A percentile compares a stretch with the other conserved stretches of the same genome.
Conservation (phyloP, 306 rosid species). For the Geum urbanum region DNA sequence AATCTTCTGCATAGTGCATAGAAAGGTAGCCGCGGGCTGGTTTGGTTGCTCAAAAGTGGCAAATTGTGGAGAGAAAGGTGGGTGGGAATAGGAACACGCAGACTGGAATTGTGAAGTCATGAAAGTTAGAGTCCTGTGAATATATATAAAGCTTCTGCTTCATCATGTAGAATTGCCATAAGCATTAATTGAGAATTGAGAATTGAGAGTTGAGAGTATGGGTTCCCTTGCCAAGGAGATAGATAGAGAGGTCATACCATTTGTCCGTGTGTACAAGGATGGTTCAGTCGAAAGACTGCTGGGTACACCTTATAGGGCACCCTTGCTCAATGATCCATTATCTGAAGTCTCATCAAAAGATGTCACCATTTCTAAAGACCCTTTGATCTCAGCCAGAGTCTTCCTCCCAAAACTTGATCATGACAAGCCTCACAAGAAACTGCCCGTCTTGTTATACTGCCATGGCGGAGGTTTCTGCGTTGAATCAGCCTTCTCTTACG, state of each 20-base stretch:
- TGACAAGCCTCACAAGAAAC: slow-evolving; percentile 10
- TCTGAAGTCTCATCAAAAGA: slow-evolving; percentile 50
- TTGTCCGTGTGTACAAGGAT: slow-evolving; percentile 41
- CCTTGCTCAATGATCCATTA: slow-evolving; percentile 27
- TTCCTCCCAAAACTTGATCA: slow-evolving; percentile 33
- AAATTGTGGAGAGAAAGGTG: background rate
- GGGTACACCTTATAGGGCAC: slow-evolving; percentile 29
- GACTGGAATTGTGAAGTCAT: too few relatives aligned
- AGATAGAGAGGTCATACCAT: slow-evolving; percentile 33
- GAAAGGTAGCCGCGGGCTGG: too few relatives aligned
- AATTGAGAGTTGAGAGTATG: slow-evolving; percentile 10
- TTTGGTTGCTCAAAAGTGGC: background rate
- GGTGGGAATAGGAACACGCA: background rate
- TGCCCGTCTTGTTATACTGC: slow-evolving; percentile 44
- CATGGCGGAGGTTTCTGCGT: slow-evolving; percentile 49
- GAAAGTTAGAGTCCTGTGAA: too few relatives aligned
- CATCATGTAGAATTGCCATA: too few relatives aligned
- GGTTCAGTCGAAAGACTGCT: slow-evolving; percentile 44
- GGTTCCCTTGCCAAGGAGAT: slow-evolving; percentile 24
- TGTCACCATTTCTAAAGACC: slow-evolving; percentile 32
- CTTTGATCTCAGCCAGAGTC: slow-evolving; percentile 39
- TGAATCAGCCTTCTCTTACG: slow-evolving; percentile 42
- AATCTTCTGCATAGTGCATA: background rate
- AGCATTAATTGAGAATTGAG: too few relatives aligned
- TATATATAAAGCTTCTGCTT: too few relatives aligned